phyloP scores from a whole-genome alignment of 1,284 basidiomycete species.

The Ustilago tritici region DNA sequence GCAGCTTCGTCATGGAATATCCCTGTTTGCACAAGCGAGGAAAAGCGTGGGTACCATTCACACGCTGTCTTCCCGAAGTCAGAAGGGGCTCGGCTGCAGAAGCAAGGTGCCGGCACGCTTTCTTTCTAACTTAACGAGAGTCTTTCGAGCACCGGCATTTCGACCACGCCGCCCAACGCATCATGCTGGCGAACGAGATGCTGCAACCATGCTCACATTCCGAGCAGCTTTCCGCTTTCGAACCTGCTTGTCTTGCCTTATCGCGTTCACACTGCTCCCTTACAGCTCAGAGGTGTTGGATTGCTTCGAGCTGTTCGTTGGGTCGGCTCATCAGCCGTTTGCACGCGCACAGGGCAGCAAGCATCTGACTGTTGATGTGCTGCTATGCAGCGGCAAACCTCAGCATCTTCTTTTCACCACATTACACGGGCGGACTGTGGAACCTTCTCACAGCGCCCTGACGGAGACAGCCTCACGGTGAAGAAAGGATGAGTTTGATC shows the following conservation, averaged over 20 bases:
- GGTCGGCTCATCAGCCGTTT: no score
- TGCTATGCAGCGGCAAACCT: not conserved
- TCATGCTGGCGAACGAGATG: slow-evolving; percentile 5
- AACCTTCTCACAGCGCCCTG: not conserved
- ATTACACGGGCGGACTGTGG: not conserved
- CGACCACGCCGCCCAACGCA: not conserved
- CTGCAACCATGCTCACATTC: not conserved
- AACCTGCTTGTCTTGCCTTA: not conserved
- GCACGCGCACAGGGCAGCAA: no score
- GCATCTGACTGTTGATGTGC: no score
- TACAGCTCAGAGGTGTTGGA: no score
- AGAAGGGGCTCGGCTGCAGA: not conserved
- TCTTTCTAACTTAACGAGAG: not conserved
- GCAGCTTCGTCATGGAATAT: not conserved
- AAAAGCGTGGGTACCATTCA: slow-evolving; percentile 4
- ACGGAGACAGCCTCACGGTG: no score
- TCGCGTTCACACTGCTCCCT: not conserved
- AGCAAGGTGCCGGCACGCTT: not conserved
- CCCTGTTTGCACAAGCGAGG: slow-evolving; percentile 4
- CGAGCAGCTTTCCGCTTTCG: not conserved
- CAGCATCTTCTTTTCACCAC: not conserved
- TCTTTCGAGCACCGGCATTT: slow-evolving; percentile 6
- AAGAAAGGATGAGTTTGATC: not conserved
- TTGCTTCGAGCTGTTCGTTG: no score
- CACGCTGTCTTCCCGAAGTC: not conserved